Conservation (phyloP, 2,329 filamentous ascomycete genomes). For the Zymoseptoria pseudotritici region DNA sequence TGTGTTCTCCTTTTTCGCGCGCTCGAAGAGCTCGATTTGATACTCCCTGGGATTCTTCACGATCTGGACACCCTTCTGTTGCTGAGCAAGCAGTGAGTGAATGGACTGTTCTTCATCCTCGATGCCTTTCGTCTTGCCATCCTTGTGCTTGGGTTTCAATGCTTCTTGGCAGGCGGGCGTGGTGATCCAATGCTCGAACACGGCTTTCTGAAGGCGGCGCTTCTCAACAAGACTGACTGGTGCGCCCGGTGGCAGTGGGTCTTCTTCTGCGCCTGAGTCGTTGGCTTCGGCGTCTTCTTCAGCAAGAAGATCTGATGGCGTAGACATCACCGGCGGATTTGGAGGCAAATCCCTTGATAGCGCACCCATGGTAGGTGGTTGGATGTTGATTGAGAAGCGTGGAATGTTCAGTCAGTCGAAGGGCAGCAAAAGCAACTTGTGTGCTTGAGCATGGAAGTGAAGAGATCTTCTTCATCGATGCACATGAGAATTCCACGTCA, state of each 20-base stretch:
- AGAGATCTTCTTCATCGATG: background rate
- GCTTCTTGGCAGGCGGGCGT: constrained; percentile 37
- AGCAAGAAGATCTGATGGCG: background rate
- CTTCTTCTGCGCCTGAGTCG: constrained; percentile 19
- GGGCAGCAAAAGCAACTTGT: constrained; percentile 2
- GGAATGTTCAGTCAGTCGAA: constrained; percentile 1
- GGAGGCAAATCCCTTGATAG: background rate
- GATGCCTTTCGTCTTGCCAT: constrained; percentile 19
- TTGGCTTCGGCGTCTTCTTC: constrained; percentile 6
- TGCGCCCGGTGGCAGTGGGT: constrained; percentile 6
- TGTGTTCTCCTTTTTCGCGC: constrained; percentile 73
- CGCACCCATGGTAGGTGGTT: constrained; percentile 7
- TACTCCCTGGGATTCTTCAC: constrained; percentile 80
- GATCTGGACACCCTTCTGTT: constrained; percentile 46
- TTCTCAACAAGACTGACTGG: constrained; percentile 30
- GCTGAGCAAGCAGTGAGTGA: constrained; percentile 45
- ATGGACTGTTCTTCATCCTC: constrained; percentile 47
- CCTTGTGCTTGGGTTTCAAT: constrained; percentile 33
- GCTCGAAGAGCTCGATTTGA: constrained; percentile 83
- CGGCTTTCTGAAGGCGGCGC: constrained; percentile 35
- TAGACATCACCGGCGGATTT: background rate
- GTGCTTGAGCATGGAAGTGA: background rate
- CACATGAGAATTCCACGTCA: background rate
- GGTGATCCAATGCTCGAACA: constrained; percentile 37
- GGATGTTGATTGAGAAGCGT: background rate